A percentile compares a stretch with the other conserved stretches of the same genome.
phyloP scores from a whole-genome alignment of 1,139 yeast genomes.

The Blastobotrys raffinosifermentans region DNA sequence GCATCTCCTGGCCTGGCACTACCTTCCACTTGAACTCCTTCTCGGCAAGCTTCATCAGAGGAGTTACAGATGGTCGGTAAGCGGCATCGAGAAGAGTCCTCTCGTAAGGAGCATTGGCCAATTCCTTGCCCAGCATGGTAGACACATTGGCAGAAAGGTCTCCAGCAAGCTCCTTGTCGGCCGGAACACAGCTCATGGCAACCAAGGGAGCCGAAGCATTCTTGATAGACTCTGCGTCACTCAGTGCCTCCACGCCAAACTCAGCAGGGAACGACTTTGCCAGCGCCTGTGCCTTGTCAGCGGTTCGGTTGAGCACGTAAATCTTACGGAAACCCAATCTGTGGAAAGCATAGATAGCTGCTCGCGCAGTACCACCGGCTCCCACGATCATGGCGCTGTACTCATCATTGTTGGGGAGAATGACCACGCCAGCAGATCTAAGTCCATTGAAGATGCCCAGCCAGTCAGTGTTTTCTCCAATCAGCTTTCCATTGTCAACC shows the following conservation, averaged over 20 bases:
- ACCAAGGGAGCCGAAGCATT: slow-evolving; percentile 42
- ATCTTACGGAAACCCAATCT: slow-evolving; percentile 71
- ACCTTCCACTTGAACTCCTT: slow-evolving; percentile 60
- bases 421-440: slow-evolving; percentile 50
- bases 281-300: slow-evolving; percentile 55
- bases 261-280: slow-evolving; percentile 54
- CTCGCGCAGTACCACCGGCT: slow-evolving; percentile 96
- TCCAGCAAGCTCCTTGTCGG: slow-evolving; percentile 66
- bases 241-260: slow-evolving; percentile 56
- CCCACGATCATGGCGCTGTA: slow-evolving; percentile 61
- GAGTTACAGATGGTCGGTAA: slow-evolving; percentile 81
- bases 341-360: slow-evolving; percentile 84
- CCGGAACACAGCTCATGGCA: slow-evolving; percentile 85
- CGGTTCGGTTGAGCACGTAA: slow-evolving; percentile 77
- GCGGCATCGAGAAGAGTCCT: slow-evolving; percentile 83
- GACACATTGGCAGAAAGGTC: slow-evolving; percentile 41
- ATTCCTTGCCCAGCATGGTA: slow-evolving; percentile 36
- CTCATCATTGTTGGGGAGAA: slow-evolving; percentile 30
- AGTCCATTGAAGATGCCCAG: slow-evolving; percentile 75
- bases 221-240: slow-evolving; percentile 30
- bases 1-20: slow-evolving; percentile 85
- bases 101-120: slow-evolving; percentile 25
- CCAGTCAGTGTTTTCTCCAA: slow-evolving; percentile 97
- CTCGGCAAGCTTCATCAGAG: slow-evolving; percentile 70
- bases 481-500: slow-evolving; percentile 45